Conservation (phyloP, 116 monocot species). For the Iris pallida region DNA sequence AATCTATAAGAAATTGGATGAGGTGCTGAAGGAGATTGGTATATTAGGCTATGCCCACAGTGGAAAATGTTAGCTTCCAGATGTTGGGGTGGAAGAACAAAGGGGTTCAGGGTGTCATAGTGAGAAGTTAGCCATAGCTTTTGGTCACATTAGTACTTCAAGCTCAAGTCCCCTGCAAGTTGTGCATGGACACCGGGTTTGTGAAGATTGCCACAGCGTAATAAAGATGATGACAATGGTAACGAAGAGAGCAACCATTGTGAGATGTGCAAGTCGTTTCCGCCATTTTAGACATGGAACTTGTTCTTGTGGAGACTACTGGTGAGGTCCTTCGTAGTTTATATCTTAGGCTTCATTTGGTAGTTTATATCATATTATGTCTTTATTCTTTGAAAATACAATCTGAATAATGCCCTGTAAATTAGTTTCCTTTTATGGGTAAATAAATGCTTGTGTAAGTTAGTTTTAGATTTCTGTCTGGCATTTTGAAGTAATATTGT, state of each 20-base stretch:
- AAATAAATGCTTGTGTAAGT: neutral
- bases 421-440: neutral
- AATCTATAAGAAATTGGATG: constrained; percentile 58
- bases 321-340: constrained; percentile 39
- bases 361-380: neutral
- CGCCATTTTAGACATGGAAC: constrained; percentile 78
- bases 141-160: constrained; percentile 70
- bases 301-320: constrained; percentile 89
- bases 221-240: constrained; percentile 58
- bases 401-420: neutral
- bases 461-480: no score
- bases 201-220: constrained; percentile 59
- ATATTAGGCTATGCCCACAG: constrained; percentile 49
- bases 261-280: constrained; percentile 80
- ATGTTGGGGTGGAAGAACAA: constrained; percentile 63
- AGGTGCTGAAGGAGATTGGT: constrained; percentile 47
- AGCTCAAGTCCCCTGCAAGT: constrained; percentile 49
- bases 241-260: constrained; percentile 60
- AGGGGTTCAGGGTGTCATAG: constrained; percentile 42
- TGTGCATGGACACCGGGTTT: constrained; percentile 67
- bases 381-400: neutral
- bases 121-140: constrained; percentile 76
- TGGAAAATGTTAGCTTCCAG: constrained; percentile 54
- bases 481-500: no score
- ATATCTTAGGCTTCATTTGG: neutral